Percentiles rank a stretch among this genome's conserved stretches.
Evolutionary conservation across 305 asterid species (phyloP).

Genomic region (Fraxinus paxiana): DNA sequence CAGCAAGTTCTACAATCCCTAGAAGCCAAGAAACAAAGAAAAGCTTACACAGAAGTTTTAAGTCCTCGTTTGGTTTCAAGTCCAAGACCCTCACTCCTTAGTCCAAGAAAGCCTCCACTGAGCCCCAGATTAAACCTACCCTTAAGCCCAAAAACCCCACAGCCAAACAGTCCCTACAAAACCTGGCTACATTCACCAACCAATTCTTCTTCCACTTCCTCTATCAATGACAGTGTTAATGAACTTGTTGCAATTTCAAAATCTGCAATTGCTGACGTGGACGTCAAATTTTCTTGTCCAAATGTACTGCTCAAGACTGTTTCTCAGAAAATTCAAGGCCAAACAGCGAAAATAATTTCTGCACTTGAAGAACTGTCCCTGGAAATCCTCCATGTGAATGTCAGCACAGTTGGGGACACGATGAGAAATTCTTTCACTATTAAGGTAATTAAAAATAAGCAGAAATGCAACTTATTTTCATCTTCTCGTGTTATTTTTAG

Average conservation of each 20-base stretch:
- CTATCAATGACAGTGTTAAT: slow-evolving; percentile 44
- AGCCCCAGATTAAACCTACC: slow-evolving; percentile 69
- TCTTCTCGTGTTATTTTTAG: background rate
- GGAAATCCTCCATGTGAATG: slow-evolving; percentile 70
- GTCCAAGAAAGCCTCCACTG: slow-evolving; percentile 68
- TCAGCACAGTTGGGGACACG: slow-evolving; percentile 57
- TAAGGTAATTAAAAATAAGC: slow-evolving; percentile 45
- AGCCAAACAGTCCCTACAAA: slow-evolving; percentile 67
- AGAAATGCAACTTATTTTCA: background rate
- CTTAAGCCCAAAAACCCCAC: slow-evolving; percentile 77
- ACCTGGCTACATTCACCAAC: slow-evolving; percentile 52
- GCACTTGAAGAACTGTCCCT: slow-evolving; percentile 68
- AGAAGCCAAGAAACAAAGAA: slow-evolving; percentile 78
- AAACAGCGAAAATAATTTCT: slow-evolving; percentile 54
- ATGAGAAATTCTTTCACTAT: slow-evolving; percentile 75
- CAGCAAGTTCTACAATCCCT: slow-evolving; percentile 74
- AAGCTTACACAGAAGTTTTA: slow-evolving; percentile 50
- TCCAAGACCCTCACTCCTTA: slow-evolving; percentile 45
- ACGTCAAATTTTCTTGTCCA: slow-evolving; percentile 72
- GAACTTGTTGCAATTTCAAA: slow-evolving; percentile 77
- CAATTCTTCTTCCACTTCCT: slow-evolving; percentile 43
- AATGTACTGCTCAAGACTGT: slow-evolving; percentile 63
- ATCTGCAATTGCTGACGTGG: slow-evolving; percentile 74
- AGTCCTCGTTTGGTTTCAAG: slow-evolving; percentile 58
- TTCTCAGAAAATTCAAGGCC: slow-evolving; percentile 68